Base-by-base conservation (phyloP, 2,329 filamentous ascomycete genomes). In the Monosporascus ibericus region DNA sequence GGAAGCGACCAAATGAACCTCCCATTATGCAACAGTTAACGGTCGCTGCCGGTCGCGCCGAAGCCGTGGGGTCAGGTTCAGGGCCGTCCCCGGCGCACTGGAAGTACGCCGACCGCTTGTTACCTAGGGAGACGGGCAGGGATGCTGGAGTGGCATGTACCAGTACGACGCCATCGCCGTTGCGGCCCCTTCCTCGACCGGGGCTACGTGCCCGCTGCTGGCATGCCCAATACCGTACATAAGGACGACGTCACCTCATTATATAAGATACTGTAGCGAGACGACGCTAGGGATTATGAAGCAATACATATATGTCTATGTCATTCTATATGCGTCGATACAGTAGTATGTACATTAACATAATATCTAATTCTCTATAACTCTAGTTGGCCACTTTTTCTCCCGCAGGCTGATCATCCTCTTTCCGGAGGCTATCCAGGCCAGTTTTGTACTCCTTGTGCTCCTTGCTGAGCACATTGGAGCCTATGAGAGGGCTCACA, bases 401-500 rank as follows among this genome's bases (percentile, higher is more conserved):
- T 8, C 24, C 22, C 17, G 3, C n/a, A 3, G 9, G 25, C 24
- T 42, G 37, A n/a, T 39, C 52, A 22, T 44, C n/a, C 22, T 65
- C 62, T 7, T 60, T 58, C 61, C 66, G 69, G 58, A 73, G 57
- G 44, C 62, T 68, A 44, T 75, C 67, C 52, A 85, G 61, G 0
- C 81, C 81, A 1, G 81, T 84, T 71, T 81, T 80, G 62, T 81
- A 75, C 66, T 81, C 80, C 37, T 74, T 70, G 53, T 84, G 80
- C 30, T 79, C 71, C 57, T 75, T 79, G 67, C 74, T 81, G 51
- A 85, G 69, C 56, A 70, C 72, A 49, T 70, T 72, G 58, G 78
- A 75, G 37, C 70, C 67, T 48, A 84, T 67, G 34, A 79, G 72
- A 30, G 77, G 62, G 47, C 75, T 75, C 24, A 76, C 60, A 5